Evolutionary conservation across 202 grass and related monocot species (phyloP).

Genomic region (Elaeis oleifera): DNA sequence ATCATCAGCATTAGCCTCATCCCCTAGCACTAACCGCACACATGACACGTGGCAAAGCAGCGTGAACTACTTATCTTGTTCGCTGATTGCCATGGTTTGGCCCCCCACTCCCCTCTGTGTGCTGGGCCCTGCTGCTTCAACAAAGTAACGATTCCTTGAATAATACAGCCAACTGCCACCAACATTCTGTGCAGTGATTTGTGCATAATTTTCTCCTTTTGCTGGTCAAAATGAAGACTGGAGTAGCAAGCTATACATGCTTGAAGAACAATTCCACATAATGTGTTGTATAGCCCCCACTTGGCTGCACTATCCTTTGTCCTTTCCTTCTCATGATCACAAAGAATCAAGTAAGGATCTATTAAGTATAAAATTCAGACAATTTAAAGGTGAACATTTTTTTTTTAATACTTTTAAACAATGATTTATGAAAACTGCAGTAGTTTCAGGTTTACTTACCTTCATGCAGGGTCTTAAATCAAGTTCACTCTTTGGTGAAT

Average conservation of each 20-base stretch:
- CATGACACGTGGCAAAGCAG: too few relatives aligned
- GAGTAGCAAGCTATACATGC: constrained; percentile 41
- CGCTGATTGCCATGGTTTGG: too few relatives aligned
- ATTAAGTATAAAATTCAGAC: background rate
- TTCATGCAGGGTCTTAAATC: constrained; percentile 29
- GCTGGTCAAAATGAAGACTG: constrained; percentile 46
- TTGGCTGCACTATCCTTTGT: constrained; percentile 35
- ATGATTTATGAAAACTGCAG: too few relatives aligned
- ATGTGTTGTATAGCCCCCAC: constrained; percentile 29
- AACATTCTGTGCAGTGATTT: background rate
- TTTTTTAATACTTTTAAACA: too few relatives aligned
- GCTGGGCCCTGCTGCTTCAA: too few relatives aligned
- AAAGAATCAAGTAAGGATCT: constrained; percentile 31
- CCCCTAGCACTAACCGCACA: too few relatives aligned
- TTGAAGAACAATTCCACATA: constrained; percentile 29
- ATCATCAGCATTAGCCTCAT: too few relatives aligned
- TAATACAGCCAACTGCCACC: too few relatives aligned
- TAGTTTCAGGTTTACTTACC: background rate
- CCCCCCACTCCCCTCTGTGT: too few relatives aligned
- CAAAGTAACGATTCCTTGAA: too few relatives aligned
- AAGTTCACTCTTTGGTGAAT: constrained; percentile 55
- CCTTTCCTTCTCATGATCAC: constrained; percentile 42
- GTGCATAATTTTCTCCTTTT: background rate
- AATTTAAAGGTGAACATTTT: too few relatives aligned
- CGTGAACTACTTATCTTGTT: too few relatives aligned